Evolutionary conservation across 2,329 filamentous ascomycete species (phyloP), one percentile per base, ranked within the genome.

Genomic region (Drechslerella stenobrocha): DNA sequence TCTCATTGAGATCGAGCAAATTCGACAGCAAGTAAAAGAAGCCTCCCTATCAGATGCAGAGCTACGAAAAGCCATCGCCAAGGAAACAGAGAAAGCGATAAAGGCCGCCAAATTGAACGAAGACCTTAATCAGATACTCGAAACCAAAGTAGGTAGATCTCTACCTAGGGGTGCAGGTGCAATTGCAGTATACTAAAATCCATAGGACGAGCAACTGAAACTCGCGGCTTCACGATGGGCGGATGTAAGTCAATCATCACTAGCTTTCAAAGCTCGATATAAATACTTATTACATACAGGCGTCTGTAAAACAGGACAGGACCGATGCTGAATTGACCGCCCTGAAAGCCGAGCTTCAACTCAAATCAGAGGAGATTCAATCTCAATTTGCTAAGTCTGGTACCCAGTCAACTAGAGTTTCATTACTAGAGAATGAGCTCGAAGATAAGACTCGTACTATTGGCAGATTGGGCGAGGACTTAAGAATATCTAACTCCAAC

Each of bases 261-360:
- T n/a, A 18, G 8, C 13, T 22, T 26, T 4, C 1, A 20, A 18
- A 4, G 22, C 6, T 7, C 4, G 8, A 42, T 18, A 20, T 13
- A 42, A 3, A 4, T 18, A 20, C 13, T 20, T 2, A n/a, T 8
- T 2, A 2, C 22, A 3, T 11, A 34, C 34, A 66, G 60, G 22
- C 18, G 24, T 44, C 47, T 46, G 40, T 20, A 3, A 58, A 53
- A 20, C 47, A 44, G 8, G 8, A 15, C 3, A 50, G 47, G 9
- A 40, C 52, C 2, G 52, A 66, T 9, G 30, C 32, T 9, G 23
- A 34, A 22, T 15, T 57, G 18, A 20, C 23, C n/a, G 48, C 42
- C 5, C 18, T 53, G 7, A 66, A 34, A 13, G 52, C 22, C 8
- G 60, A 57, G 11, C 37, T 48, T 5, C 60, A 65, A n/a, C 20